Base-by-base conservation (phyloP, 345 rosid species). In the Populus alba region DNA sequence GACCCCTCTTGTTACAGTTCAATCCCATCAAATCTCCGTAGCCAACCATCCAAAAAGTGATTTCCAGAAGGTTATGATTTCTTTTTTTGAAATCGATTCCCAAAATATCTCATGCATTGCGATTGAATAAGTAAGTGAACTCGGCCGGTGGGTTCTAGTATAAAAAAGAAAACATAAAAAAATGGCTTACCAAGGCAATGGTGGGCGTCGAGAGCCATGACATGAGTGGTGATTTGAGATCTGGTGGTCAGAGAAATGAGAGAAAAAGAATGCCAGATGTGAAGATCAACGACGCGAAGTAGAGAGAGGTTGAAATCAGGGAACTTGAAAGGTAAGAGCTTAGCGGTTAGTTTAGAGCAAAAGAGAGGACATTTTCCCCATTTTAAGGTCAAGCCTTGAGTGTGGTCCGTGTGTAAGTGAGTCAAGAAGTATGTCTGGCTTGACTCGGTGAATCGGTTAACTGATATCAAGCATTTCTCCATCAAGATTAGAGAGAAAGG, bases 371-470 rank as follows among this genome's bases (percentile, higher is more conserved):
- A 93, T 8, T 77, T 71, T 12, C 85, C 71, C 98, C 98, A 92
- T 17, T 68, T 33, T 45, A 87, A 76, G 83, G 86, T 74, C 61
- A 92, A 89, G 81, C 97, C 94, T 5, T 78, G 85, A 35, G 92
- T 91, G 81, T 90, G 94, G 39, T 92, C 98, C 47, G 91, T 70
- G 91, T 91, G 92, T 63, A 92, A 83, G 83, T 92, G 96, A 15
- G 94, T 91, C 71, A 91, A 77, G 86, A 92, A 92, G 87, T 94
- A 91, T 1, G 85, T 90, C 43, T 90, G 91, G 83, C 97, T 91
- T 13, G 88, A 90, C 5, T 72, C 87, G 27, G 79, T 76, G 94
- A 94, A 94, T 71, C 89, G 89, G 69, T 94, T 94, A 75, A 91
- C 93, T 67, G 94, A 91, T 75, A 94, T 85, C 72, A 94, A 45